Conservation (phyloP, 352 stramenopile genomes). For the Phytophthora fragariaefolia region DNA sequence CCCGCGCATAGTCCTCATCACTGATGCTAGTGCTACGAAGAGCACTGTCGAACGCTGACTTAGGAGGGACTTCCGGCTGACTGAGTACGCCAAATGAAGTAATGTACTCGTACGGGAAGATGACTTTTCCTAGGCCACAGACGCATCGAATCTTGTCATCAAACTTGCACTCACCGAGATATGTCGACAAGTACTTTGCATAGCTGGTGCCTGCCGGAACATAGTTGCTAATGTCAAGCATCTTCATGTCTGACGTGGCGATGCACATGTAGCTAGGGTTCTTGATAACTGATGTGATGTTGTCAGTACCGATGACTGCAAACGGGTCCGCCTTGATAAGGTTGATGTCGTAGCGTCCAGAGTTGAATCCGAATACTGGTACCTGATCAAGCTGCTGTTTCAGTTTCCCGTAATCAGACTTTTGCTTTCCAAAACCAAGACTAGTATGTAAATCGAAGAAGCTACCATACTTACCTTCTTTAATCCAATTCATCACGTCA, state of each 20-base stretch:
- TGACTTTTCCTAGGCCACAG: conserved; percentile 20
- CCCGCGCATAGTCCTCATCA: background rate
- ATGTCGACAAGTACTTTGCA: conserved; percentile 22
- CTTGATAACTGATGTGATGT: conserved; percentile 33
- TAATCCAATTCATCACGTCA: too few relatives aligned
- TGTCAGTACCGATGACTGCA: conserved; percentile 12
- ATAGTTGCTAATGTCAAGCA: conserved; percentile 7
- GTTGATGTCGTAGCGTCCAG: conserved; percentile 23
- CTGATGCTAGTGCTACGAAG: background rate
- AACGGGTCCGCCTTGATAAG: conserved; percentile 43
- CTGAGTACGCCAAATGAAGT: background rate
- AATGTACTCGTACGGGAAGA: background rate
- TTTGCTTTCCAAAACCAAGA: conserved; percentile 1
- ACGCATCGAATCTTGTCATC: conserved; percentile 37
- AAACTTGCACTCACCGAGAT: conserved; percentile 41
- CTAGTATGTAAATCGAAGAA: too few relatives aligned
- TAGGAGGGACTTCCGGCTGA: background rate
- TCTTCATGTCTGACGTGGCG: conserved; percentile 13
- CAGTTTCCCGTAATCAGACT: background rate
- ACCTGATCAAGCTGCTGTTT: conserved; percentile 7
- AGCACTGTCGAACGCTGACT: background rate
- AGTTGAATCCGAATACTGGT: conserved; percentile 27
- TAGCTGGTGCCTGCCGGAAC: conserved; percentile 8
- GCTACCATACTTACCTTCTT: too few relatives aligned
- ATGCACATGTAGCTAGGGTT: conserved; percentile 45